phyloP scores from a whole-genome alignment of 192 early-diverging fungal genomes.

The Mortierella antarctica region DNA sequence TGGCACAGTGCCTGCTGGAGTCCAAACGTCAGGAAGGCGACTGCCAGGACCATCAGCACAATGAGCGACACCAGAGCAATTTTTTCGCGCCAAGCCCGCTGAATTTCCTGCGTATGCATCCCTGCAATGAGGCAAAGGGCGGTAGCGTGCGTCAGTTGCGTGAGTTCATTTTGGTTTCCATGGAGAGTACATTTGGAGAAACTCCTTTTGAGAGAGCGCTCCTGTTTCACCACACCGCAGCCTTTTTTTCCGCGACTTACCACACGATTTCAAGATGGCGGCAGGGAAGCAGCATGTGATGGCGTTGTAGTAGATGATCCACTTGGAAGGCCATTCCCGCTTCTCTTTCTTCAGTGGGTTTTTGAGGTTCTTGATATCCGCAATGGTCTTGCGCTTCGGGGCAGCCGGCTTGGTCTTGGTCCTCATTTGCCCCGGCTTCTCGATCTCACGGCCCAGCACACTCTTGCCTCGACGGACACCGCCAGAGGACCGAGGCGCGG shows the following conservation, averaged over 20 bases:
- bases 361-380: conserved; percentile 58
- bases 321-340: conserved; percentile 49
- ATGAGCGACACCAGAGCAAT: conserved; percentile 88
- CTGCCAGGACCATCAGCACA: conserved; percentile 70
- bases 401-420: conserved; percentile 36
- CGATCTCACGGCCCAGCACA: conserved; percentile 45
- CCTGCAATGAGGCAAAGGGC: conserved; percentile 49
- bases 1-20: conserved; percentile 59
- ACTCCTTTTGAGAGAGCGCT: conserved; percentile 6
- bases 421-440: conserved; percentile 51
- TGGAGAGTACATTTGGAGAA: background rate
- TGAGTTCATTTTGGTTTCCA: background rate
- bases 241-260: conserved; percentile 25
- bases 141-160: background rate
- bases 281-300: conserved; percentile 59
- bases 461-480: conserved; percentile 41
- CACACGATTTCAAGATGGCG: conserved; percentile 36
- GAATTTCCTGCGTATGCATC: conserved; percentile 67
- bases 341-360: conserved; percentile 54
- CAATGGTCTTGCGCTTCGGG: conserved; percentile 42
- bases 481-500: conserved; percentile 11
- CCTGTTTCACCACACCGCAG: background rate
- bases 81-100: conserved; percentile 93
- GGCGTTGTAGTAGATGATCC: conserved; percentile 59
- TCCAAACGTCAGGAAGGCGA: conserved; percentile 92